Base-by-base conservation (phyloP, 345 rosid species). In the Erucastrum elatum region DNA sequence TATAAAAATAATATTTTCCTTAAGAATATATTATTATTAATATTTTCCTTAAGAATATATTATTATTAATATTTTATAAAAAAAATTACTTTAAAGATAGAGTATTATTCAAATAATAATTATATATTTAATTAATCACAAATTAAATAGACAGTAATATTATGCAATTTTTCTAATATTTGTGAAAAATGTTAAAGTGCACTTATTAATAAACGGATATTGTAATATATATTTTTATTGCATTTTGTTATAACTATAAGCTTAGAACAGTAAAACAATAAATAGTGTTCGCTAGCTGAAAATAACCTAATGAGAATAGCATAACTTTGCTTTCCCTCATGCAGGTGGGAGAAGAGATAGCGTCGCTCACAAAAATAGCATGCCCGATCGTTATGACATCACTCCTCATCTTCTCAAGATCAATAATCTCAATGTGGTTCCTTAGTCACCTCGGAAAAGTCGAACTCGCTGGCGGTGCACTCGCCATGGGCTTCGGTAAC, bases 401-500 rank as follows among this genome's bases (percentile, higher is more conserved):
- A 0, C 69, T 94, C 37, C 91, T 94, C 5, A 80, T 94, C 6
- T 87, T 84, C 77, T 91, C 98, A 0, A 86, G 97, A 83, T 88
- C 93, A 30, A 76, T 90, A 10, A 89, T 89, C 51, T 94, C 97
- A 0, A 90, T 90, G 90, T 86, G 93, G 69, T 91, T 90, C 84
- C 53, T 94, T 53, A 83, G 96, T 55, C 94, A 86, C 65, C 68
- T 91, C 2, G 98, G 98, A 4, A 83, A 87, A 44, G 80, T 68
- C 4, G 96, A 91, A 68, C 81, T 94, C 11, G 97, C 98, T 2
- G 98, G 98, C 1, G 97, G 97, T 1, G 85, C 98, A n/a, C 85
- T 94, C 2, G 97, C 97, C 17, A 84, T 94, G 56, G 93, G 91
- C 7, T 94, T 90, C 31, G 89, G 86, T 29, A 94, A 94, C 84